A percentile compares a stretch with the other conserved stretches of the same genome.
phyloP scores from a whole-genome alignment of 2,329 filamentous ascomycete species.

The Spiromastix sp. region DNA sequence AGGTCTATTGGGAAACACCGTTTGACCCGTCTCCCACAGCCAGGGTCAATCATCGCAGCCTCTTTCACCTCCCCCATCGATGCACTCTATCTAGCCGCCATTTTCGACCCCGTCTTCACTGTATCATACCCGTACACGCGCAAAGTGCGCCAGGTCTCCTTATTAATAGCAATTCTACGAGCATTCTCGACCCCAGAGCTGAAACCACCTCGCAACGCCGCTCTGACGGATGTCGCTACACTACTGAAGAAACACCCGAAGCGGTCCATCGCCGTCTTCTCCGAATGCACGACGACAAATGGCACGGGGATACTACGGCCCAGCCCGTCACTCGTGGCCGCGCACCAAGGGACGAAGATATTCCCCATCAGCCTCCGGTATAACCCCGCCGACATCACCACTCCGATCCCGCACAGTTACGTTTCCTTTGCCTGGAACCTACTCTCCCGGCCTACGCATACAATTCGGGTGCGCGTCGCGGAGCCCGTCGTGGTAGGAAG shows the following conservation, averaged over 20 bases:
- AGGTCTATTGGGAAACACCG: constrained; percentile 64
- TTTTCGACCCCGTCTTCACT: constrained; percentile 94
- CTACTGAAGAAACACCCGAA: constrained; percentile 60
- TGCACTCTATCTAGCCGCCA: constrained; percentile 82
- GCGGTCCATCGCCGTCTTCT: constrained; percentile 76
- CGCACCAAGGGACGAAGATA: constrained; percentile 59
- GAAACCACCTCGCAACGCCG: constrained; percentile 35
- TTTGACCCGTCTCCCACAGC: constrained; percentile 62
- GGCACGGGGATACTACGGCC: constrained; percentile 81
- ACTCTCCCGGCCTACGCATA: constrained; percentile 74
- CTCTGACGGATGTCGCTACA: constrained; percentile 50
- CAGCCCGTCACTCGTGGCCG: constrained; percentile 63
- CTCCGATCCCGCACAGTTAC: constrained; percentile 69
- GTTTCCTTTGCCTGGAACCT: constrained; percentile 73
- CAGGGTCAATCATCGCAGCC: constrained; percentile 73
- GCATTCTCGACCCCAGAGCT: constrained; percentile 55
- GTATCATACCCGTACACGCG: constrained; percentile 66
- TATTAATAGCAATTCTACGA: constrained; percentile 63
- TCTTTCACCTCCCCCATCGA: constrained; percentile 91
- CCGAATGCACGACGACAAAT: constrained; percentile 90
- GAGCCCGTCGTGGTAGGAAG: constrained; percentile 47
- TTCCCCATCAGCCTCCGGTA: constrained; percentile 89
- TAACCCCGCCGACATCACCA: constrained; percentile 79
- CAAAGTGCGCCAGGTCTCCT: constrained; percentile 64
- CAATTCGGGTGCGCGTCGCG: constrained; percentile 82